These are phyloP conservation scores for Alliaria petiolata DNA, from an alignment of 345 rosid genomes.

Conservation along the genomic window DNA sequence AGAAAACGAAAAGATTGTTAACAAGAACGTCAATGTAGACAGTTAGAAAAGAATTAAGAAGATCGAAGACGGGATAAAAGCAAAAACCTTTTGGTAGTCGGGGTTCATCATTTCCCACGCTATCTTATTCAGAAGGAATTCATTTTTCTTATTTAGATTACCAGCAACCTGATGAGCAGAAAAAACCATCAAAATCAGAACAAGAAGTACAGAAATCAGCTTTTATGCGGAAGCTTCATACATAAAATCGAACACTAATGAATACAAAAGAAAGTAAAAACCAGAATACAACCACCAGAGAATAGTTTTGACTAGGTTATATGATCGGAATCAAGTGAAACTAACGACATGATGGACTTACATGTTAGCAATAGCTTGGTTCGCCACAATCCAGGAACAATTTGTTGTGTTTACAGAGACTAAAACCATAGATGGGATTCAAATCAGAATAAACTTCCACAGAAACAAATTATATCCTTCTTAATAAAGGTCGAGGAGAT, in stretches of 20 bases:
- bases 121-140: conserved; percentile 16
- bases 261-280: not conserved
- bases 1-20: not conserved
- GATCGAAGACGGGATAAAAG: not conserved
- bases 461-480: not conserved
- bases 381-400: conserved; percentile 28
- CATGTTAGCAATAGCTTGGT: conserved; percentile 17
- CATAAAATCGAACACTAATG: not conserved
- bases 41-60: not conserved
- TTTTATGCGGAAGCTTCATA: not conserved
- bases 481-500: not conserved
- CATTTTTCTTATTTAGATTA: conserved; percentile 11
- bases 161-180: conserved; percentile 24
- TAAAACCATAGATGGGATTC: conserved; percentile 23
- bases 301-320: not conserved
- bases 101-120: conserved; percentile 38
- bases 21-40: not conserved
- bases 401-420: conserved; percentile 22
- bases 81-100: conserved; percentile 25
- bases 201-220: not conserved
- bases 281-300: not conserved
- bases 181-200: conserved; percentile 4
- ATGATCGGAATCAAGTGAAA: conserved; percentile 7
- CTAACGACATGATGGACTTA: conserved; percentile 6
- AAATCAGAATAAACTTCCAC: conserved; percentile 12